Evolutionary conservation across 2,329 filamentous ascomycete species (phyloP), one percentile per base, ranked within the genome.

Genomic region (Penicillium verrucosum): DNA sequence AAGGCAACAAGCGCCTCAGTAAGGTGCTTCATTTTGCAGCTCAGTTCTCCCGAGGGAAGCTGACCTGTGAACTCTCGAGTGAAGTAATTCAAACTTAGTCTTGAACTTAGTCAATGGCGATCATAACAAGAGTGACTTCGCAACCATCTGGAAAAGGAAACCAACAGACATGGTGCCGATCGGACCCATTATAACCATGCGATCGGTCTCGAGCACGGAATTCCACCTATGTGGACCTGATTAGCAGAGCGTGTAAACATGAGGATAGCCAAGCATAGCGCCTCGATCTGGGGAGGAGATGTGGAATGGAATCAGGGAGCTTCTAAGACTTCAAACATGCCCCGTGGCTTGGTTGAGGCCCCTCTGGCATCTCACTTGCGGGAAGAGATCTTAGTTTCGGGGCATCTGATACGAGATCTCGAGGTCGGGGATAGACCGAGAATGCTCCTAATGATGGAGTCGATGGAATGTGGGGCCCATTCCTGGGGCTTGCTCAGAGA

Each of bases 391-490:
- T 56, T 44, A 41, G 7, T 18, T 30, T 45, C 9, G 8, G 23
- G n/a, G 18, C 18, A 23, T 51, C 29, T 46, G 29, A 12, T 45
- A 50, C 27, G 30, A 36, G 8, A 60, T 34, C 53, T 50, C 42
- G 36, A 27, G 32, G 18, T 45, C 37, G 36, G 41, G 21, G 46
- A 18, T 37, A 47, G 36, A 25, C 34, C 40, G 37, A 34, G 60
- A 64, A 64, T 65, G 57, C 46, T 30, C 34, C 54, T 56, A 38
- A 48, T 12, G 32, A n/a, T 37, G 51, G 7, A 16, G 21, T 16
- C n/a, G 34, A 16, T 54, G 64, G 66, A 68, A 68, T 66, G 66
- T 21, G 36, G 38, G 51, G 29, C 38, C 25, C 65, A 65, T 68
- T 62, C 62, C n/a, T 54, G 8, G 14, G 11, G 30, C 50, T 60